These are phyloP conservation scores for Fusarium citri DNA, from an alignment of 2,329 filamentous ascomycete species.

Conservation along the genomic window DNA sequence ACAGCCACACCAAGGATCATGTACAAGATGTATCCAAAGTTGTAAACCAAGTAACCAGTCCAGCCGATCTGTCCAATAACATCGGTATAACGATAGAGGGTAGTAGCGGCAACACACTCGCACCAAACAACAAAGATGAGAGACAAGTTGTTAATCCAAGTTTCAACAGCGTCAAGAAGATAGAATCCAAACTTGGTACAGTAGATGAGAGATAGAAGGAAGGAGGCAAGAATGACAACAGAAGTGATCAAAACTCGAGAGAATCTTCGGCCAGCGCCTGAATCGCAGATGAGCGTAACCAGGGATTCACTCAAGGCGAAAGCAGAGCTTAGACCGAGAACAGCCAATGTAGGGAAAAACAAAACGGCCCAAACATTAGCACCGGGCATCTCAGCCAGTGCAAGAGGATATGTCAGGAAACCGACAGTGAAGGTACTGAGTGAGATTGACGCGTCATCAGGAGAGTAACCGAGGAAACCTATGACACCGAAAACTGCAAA, in stretches of 20 bases:
- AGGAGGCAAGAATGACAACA: not conserved
- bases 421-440: not conserved
- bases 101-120: not conserved
- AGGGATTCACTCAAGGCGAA: not conserved
- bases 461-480: not conserved
- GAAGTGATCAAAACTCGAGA: not conserved
- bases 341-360: not conserved
- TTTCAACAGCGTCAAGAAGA: not conserved
- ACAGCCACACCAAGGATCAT: not conserved
- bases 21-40: not conserved
- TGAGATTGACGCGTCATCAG: not conserved
- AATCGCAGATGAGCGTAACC: not conserved
- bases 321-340: not conserved
- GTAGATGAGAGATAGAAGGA: not conserved
- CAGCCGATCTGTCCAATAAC: not conserved
- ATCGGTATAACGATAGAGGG: not conserved
- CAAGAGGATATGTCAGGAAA: not conserved
- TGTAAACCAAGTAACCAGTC: not conserved
- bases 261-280: not conserved
- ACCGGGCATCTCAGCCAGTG: not conserved
- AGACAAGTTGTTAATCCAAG: not conserved
- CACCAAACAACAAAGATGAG: not conserved
- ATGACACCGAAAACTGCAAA: constrained; percentile 1
- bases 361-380: not conserved
- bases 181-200: constrained; percentile 4